Percentiles rank a stretch among this genome's conserved stretches.
phyloP scores from a whole-genome alignment of 2,329 filamentous ascomycete genomes.

The Penicillium sp. region DNA sequence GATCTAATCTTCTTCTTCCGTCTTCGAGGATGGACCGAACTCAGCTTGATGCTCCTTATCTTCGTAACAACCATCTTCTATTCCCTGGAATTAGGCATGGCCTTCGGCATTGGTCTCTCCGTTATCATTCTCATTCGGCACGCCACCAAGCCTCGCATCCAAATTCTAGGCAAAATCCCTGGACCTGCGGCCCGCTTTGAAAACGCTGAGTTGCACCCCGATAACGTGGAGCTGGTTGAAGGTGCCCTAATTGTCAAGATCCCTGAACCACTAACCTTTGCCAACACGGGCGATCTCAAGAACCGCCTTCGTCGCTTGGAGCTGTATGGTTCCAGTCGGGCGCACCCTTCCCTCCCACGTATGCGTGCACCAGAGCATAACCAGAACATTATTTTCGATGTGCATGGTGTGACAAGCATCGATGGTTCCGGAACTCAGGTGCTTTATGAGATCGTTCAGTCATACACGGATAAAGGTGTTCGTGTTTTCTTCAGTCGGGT shows the following conservation, averaged over 20 bases:
- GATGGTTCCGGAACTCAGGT: constrained; percentile 95
- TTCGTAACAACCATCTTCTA: constrained; percentile 93
- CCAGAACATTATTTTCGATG: constrained; percentile 92
- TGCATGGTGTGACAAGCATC: constrained; percentile 93
- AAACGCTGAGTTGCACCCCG: constrained; percentile 75
- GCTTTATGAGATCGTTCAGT: constrained; percentile 81
- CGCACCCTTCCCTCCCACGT: constrained; percentile 85
- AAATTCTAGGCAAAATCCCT: constrained; percentile 88
- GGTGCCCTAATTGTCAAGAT: constrained; percentile 97
- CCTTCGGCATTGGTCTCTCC: constrained; percentile 88
- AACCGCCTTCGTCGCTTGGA: constrained; percentile 81
- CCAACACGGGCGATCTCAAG: constrained; percentile 92
- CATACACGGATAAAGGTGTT: constrained; percentile 77
- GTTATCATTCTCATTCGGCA: constrained; percentile 88
- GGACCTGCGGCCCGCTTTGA: constrained; percentile 78
- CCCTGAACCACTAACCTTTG: constrained; percentile 93
- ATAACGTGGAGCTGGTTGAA: constrained; percentile 83
- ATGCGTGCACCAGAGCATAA: constrained; percentile 80
- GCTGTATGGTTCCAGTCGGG: constrained; percentile 81
- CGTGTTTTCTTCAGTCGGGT: constrained; percentile 60
- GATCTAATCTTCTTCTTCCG: constrained; percentile 88
- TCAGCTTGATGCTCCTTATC: constrained; percentile 86
- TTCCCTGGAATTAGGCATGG: constrained; percentile 90
- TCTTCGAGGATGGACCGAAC: constrained; percentile 83
- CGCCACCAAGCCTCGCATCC: constrained; percentile 88